Evolutionary conservation across 2,329 filamentous ascomycete genomes (phyloP), one percentile per base, ranked within the genome.

Genomic region (Colletotrichum orchidophilum): DNA sequence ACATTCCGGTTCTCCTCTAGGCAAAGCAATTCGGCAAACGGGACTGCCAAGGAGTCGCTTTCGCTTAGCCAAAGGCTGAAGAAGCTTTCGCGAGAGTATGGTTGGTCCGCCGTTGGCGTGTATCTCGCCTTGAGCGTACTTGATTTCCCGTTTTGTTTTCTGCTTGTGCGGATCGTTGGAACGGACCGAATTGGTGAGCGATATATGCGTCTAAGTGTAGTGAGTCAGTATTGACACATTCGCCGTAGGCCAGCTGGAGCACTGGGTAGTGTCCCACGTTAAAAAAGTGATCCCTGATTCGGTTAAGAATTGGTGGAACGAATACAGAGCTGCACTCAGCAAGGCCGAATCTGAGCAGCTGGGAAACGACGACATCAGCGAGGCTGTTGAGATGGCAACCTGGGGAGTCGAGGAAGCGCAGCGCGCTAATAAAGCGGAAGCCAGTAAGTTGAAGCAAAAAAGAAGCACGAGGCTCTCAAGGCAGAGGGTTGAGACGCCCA

Each of bases 81-180:
- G 82, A 94, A 94, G 79, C 88, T 99, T 55, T 95, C 93, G 3
- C 91, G 92, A 74, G 96, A 98, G 81, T 99, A 99, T 81, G 96
- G 96, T 50, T 98, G 95, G 94, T 89, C 93, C 3, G 95, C 95
- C 1, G 82, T 98, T 5, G 96, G 95, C n/a, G 94, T 99, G 15
- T 99, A 99, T 81, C 82, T 98, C 12, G 87, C 86, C 1, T 83
- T 99, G 65, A 95, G 93, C 52, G 92, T 93, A 46, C 83, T 97
- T 62, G 96, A 99, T 82, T 97, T 98, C 75, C 96, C 96, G 0
- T 94, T 98, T 79, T 98, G 96, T 83, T 99, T 97, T 83, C 83
- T 97, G 65, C 90, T 96, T 11, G 96, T 99, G 57, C 89, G 92
- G 68, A 84, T 91, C 63, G 87, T 97, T 2, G 96, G 96, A 18